Conservation (phyloP, 495 filamentous ascomycete genomes). For the Aspergillus carlsbadensis region DNA sequence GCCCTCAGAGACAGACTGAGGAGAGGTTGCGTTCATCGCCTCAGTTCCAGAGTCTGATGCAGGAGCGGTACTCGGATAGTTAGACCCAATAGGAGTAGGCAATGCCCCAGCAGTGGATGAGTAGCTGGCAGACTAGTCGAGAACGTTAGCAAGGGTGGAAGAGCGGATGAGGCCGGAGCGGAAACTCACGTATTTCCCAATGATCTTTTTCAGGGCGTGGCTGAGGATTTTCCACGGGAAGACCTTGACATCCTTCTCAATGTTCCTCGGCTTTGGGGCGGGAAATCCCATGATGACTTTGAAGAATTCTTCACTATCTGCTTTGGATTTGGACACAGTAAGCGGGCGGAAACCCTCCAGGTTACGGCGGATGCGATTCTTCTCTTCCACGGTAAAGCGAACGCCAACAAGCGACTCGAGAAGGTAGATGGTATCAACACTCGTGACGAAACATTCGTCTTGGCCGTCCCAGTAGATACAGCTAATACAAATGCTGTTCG, state of each 20-base stretch:
- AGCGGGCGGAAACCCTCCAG: conserved; percentile 86
- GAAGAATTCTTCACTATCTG: conserved; percentile 94
- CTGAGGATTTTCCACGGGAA: conserved; percentile 89
- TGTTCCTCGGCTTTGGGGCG: conserved; percentile 90
- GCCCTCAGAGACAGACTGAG: conserved; percentile 44
- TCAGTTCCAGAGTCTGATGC: conserved; percentile 45
- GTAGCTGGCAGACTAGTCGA: conserved; percentile 49
- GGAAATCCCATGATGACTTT: conserved; percentile 99
- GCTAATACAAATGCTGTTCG: conserved; percentile 80
- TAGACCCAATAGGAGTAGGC: conserved; percentile 37
- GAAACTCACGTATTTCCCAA: conserved; percentile 90
- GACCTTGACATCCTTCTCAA: conserved; percentile 98
- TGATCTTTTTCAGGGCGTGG: conserved; percentile 90
- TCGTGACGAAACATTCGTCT: conserved; percentile 85
- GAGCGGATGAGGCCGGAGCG: neutral
- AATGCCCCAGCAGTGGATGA: conserved; percentile 49
- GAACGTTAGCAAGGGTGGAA: conserved; percentile 11
- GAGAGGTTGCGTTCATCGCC: conserved; percentile 39
- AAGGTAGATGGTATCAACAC: conserved; percentile 92
- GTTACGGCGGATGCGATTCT: conserved; percentile 94
- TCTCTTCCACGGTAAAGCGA: conserved; percentile 91
- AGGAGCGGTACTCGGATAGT: conserved; percentile 37
- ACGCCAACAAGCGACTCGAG: conserved; percentile 83
- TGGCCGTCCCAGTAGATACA: conserved; percentile 94
- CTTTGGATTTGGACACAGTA: conserved; percentile 89